These are phyloP conservation scores for Penicillium chermesinum DNA, from an alignment of 495 filamentous ascomycete species.

Conservation along the genomic window DNA sequence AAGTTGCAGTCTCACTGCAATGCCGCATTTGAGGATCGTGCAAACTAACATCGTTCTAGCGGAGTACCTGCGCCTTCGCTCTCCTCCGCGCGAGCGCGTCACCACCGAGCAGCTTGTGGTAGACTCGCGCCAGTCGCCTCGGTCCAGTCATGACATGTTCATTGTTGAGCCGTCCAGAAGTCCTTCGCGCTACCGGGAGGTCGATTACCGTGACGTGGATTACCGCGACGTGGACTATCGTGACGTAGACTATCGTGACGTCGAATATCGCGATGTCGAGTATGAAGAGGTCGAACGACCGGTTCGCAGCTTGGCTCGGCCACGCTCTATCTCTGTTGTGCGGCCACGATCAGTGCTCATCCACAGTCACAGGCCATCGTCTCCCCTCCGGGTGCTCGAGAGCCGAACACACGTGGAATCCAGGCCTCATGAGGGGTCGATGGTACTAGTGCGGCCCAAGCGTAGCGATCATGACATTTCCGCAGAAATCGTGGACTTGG, in stretches of 20 bases:
- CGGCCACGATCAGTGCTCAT: constrained; percentile 39
- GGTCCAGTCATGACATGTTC: constrained; percentile 24
- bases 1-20: constrained; percentile 1
- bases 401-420: constrained; percentile 37
- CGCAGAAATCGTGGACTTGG: constrained; percentile 53
- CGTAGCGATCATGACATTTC: constrained; percentile 51
- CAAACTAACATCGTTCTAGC: constrained; percentile 13
- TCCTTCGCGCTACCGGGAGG: constrained; percentile 15
- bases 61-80: constrained; percentile 23
- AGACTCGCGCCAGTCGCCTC: constrained; percentile 22
- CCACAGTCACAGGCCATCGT: constrained; percentile 34
- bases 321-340: constrained; percentile 17
- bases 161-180: constrained; percentile 32
- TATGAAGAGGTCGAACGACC: constrained; percentile 24
- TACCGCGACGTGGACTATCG: constrained; percentile 13
- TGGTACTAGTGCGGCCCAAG: constrained; percentile 52
- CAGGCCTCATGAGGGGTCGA: constrained; percentile 44
- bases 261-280: constrained; percentile 12
- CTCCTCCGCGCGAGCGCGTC: constrained; percentile 27
- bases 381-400: constrained; percentile 26
- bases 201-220: not conserved
- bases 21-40: too few relatives aligned
- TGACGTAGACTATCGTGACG: not conserved
- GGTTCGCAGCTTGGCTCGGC: constrained; percentile 6
- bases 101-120: constrained; percentile 29